Evolutionary conservation across 306 rosid genomes (phyloP).

Genomic region (Begonia peltatifolia): DNA sequence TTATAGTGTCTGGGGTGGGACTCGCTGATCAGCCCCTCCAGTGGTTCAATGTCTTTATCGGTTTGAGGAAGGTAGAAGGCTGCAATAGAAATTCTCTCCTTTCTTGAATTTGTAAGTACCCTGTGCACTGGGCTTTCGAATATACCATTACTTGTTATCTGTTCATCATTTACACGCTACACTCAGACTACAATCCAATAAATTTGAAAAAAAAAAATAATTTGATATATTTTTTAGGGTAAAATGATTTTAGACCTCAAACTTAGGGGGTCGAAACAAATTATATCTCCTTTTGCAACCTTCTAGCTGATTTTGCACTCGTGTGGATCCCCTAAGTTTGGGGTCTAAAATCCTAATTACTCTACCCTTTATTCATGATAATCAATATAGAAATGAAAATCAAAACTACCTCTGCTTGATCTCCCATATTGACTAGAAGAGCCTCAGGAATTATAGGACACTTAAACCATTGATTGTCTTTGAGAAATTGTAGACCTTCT

Average conservation of each 20-base stretch:
- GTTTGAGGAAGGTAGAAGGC: slow-evolving; percentile 33
- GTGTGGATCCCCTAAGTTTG: too few species aligned
- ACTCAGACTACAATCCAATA: too few species aligned
- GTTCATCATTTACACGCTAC: not conserved
- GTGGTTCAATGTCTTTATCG: slow-evolving; percentile 40
- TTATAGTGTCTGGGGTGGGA: slow-evolving; percentile 34
- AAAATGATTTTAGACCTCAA: too few species aligned
- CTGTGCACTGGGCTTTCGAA: slow-evolving; percentile 60
- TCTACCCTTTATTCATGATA: not conserved
- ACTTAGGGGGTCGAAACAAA: too few species aligned
- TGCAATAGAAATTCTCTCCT: slow-evolving; percentile 44
- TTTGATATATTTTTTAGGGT: not conserved
- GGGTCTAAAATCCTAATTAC: too few species aligned
- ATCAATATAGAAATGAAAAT: not conserved
- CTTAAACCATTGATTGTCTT: slow-evolving; percentile 50
- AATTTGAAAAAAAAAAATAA: too few species aligned
- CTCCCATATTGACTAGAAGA: slow-evolving; percentile 64
- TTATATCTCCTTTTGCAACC: too few species aligned
- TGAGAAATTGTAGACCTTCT: slow-evolving; percentile 70
- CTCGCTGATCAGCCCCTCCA: slow-evolving; percentile 27
- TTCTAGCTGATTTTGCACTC: too few species aligned
- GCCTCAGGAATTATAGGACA: slow-evolving; percentile 53
- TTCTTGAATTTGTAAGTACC: slow-evolving; percentile 31
- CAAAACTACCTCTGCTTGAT: slow-evolving; percentile 52
- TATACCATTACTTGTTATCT: slow-evolving; percentile 41